These are phyloP conservation scores for Cyberlindnera japonica DNA, from an alignment of 805 yeast genomes.

Conservation along the genomic window DNA sequence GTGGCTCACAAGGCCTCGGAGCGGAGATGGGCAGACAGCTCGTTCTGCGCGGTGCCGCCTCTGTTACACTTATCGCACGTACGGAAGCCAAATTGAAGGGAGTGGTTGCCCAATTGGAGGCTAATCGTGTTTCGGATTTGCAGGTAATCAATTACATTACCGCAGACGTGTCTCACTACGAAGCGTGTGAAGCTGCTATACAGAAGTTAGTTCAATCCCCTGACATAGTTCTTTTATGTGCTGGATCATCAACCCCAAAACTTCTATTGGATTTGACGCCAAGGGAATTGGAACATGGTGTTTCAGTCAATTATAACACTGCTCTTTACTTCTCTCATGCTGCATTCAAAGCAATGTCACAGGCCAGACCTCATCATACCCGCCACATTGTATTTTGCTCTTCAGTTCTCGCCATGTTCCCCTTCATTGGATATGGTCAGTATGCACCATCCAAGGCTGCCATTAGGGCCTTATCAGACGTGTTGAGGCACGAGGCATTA, in stretches of 20 bases:
- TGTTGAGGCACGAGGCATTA: constrained; percentile 75
- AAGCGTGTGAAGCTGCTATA: constrained; percentile 45
- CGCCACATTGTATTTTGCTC: constrained; percentile 64
- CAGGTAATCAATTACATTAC: constrained; percentile 36
- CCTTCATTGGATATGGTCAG: constrained; percentile 87
- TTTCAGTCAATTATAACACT: constrained; percentile 67
- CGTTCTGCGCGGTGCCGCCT: constrained; percentile 53
- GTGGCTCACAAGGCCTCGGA: constrained; percentile 95
- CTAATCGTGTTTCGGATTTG: constrained; percentile 25
- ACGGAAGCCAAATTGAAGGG: constrained; percentile 54
- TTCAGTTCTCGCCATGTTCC: constrained; percentile 76
- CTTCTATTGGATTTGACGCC: constrained; percentile 65
- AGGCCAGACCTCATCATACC: constrained; percentile 11
- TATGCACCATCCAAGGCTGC: constrained; percentile 92
- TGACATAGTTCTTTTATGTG: constrained; percentile 79
- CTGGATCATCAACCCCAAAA: constrained; percentile 82
- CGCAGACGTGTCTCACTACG: constrained; percentile 64
- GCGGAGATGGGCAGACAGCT: constrained; percentile 65
- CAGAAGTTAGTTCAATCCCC: constrained; percentile 41
- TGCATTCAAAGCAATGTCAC: constrained; percentile 40
- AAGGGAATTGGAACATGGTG: constrained; percentile 56
- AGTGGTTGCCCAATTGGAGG: constrained; percentile 45
- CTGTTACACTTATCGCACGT: constrained; percentile 74
- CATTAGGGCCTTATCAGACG: constrained; percentile 65
- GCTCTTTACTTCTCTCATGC: constrained; percentile 70